A percentile compares a stretch with the other conserved stretches of the same genome.
phyloP scores from a whole-genome alignment of 768 basidiomycete species.

The Nidularia pulvinata region DNA sequence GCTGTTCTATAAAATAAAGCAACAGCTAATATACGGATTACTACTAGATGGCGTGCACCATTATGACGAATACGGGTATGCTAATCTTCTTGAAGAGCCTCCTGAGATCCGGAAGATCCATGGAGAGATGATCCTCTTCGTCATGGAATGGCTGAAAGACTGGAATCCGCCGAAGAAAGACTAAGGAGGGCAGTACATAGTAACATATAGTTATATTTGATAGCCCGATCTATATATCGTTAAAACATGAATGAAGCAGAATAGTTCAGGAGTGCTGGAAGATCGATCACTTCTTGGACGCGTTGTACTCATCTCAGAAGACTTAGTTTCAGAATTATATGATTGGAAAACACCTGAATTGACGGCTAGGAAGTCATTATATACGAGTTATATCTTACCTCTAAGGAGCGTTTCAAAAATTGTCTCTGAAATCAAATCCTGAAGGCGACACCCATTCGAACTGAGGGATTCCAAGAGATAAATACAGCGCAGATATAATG shows the following conservation, averaged over 20 bases:
- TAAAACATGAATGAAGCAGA: too few species aligned
- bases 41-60: slow-evolving; percentile 70
- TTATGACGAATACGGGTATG: slow-evolving; percentile 76
- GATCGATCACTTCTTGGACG: too few species aligned
- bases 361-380: too few species aligned
- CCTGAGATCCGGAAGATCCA: slow-evolving; percentile 81
- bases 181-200: neutral
- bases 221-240: too few species aligned
- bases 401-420: slow-evolving; percentile 26
- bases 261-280: too few species aligned
- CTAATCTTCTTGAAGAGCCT: slow-evolving; percentile 64
- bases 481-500: neutral
- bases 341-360: too few species aligned
- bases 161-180: slow-evolving; percentile 29
- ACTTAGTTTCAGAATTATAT: too few species aligned
- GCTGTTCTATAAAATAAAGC: neutral
- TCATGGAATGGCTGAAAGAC: slow-evolving; percentile 68
- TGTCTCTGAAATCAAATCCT: slow-evolving; percentile 60
- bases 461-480: slow-evolving; percentile 23
- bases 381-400: too few species aligned
- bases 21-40: neutral
- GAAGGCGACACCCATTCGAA: slow-evolving; percentile 50
- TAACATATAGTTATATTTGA: too few species aligned
- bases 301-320: too few species aligned
- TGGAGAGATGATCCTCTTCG: slow-evolving; percentile 76